Conservation (phyloP, 2,329 filamentous ascomycete species). For the Hymenoscyphus occultus region DNA sequence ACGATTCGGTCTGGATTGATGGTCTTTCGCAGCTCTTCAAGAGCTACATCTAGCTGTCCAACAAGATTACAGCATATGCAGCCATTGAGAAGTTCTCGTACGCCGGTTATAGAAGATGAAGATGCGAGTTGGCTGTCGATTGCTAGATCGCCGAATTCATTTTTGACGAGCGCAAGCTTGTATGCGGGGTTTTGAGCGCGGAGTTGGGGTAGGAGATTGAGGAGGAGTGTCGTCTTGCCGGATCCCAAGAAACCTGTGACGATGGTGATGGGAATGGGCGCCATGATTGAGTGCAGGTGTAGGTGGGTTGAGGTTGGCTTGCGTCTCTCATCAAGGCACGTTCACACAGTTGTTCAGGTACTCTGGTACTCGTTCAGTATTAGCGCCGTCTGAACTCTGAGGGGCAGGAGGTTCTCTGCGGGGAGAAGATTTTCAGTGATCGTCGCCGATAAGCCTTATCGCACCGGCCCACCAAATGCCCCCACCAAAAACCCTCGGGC, state of each 20-base stretch:
- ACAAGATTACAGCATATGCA: constrained; percentile 99
- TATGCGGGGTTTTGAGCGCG: constrained; percentile 68
- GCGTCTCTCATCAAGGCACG: background rate
- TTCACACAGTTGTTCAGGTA: too few relatives aligned
- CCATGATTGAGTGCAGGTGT: constrained; percentile 42
- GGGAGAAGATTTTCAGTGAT: constrained; percentile 1
- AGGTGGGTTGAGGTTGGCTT: background rate
- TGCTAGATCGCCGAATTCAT: constrained; percentile 94
- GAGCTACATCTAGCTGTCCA: constrained; percentile 78
- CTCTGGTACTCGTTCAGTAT: background rate
- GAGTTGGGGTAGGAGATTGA: constrained; percentile 91
- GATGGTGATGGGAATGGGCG: constrained; percentile 85
- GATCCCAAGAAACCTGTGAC: constrained; percentile 94
- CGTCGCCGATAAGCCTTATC: background rate
- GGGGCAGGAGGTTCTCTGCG: background rate
- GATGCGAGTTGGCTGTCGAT: constrained; percentile 89
- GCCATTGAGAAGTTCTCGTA: constrained; percentile 89
- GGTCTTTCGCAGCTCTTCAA: constrained; percentile 64
- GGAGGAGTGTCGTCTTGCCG: constrained; percentile 92
- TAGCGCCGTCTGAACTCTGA: background rate
- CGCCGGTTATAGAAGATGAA: constrained; percentile 78
- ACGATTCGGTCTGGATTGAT: constrained; percentile 77
- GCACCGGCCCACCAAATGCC: background rate
- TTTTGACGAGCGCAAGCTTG: constrained; percentile 91
- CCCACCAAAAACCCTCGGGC: background rate